Conservation (phyloP, 2,329 filamentous ascomycete genomes). For the Chrysoporthe austroafricana region DNA sequence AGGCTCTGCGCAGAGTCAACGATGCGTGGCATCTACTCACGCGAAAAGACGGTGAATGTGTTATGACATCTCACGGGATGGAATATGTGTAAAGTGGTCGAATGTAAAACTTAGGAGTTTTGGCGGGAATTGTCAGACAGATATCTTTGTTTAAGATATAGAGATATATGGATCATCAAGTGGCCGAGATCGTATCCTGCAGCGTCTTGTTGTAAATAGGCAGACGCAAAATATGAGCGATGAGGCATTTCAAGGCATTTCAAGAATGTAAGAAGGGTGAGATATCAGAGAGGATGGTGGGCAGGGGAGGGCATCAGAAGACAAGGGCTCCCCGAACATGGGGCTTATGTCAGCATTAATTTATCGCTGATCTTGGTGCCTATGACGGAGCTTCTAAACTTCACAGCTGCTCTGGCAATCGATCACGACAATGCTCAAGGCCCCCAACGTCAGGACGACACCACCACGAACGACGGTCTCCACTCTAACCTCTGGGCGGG, state of each 20-base stretch:
- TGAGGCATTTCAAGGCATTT: not conserved
- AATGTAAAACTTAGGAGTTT: not conserved
- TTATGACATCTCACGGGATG: not conserved
- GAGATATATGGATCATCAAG: not conserved
- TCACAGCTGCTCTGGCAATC: not conserved
- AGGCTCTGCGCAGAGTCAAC: not conserved
- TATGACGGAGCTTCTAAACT: not conserved
- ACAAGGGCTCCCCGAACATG: not conserved
- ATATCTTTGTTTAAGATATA: not conserved
- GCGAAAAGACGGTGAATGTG: slow-evolving; percentile 1
- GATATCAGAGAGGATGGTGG: not conserved
- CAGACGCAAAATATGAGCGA: too few relatives aligned
- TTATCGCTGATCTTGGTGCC: not conserved
- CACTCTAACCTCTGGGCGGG: not conserved
- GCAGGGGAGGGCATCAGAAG: not conserved
- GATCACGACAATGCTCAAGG: not conserved
- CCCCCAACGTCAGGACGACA: not conserved
- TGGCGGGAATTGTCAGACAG: not conserved
- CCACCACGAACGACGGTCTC: not conserved
- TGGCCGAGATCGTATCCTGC: not conserved
- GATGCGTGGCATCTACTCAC: not conserved
- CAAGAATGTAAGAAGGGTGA: not conserved
- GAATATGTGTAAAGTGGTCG: not conserved
- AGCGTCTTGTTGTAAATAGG: too few relatives aligned
- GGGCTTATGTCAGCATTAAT: slow-evolving; percentile 10